Percentiles rank a stretch among this genome's conserved stretches.
Evolutionary conservation across 768 basidiomycete species (phyloP).

Genomic region (Rhodosporidiobolus odoratus): DNA sequence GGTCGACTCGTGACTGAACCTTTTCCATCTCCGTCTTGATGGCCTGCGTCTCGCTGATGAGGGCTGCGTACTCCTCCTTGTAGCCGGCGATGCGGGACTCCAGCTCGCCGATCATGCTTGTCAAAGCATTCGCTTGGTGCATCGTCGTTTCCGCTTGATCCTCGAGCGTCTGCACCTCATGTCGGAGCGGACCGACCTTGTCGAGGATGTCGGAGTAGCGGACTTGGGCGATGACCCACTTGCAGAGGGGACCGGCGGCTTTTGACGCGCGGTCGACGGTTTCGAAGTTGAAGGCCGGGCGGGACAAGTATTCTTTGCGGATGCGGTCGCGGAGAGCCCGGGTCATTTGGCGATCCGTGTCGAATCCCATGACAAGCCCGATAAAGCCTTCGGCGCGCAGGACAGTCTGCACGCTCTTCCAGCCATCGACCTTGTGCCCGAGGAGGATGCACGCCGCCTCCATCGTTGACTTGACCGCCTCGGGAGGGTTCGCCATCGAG

Average conservation of each 20-base stretch:
- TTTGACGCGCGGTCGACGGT: slow-evolving; percentile 88
- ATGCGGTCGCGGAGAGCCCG: slow-evolving; percentile 79
- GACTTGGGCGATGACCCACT: slow-evolving; percentile 97
- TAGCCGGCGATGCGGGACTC: slow-evolving; percentile 86
- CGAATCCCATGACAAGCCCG: slow-evolving; percentile 87
- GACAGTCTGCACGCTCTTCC: slow-evolving; percentile 91
- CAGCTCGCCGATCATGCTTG: slow-evolving; percentile 84
- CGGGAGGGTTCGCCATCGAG: slow-evolving; percentile 96
- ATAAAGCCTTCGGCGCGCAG: slow-evolving; percentile 97
- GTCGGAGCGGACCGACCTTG: slow-evolving; percentile 89
- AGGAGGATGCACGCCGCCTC: slow-evolving; percentile 95
- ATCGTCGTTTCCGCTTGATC: slow-evolving; percentile 90
- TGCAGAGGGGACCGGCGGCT: slow-evolving; percentile 95
- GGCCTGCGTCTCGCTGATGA: slow-evolving; percentile 93
- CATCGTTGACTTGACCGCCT: slow-evolving; percentile 95
- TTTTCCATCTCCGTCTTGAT: slow-evolving; percentile 98
- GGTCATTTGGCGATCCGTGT: slow-evolving; percentile 85
- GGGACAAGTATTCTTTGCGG: slow-evolving; percentile 86
- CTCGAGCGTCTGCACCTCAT: slow-evolving; percentile 90
- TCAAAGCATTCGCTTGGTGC: slow-evolving; percentile 81
- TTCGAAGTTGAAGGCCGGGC: slow-evolving; percentile 89
- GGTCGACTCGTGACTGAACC: slow-evolving; percentile 92
- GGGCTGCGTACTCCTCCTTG: slow-evolving; percentile 93
- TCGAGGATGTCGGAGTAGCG: slow-evolving; percentile 95
- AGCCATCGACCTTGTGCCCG: slow-evolving; percentile 93